phyloP scores from a whole-genome alignment of 2,329 filamentous ascomycete species.

The Pseudonectria foliicola region DNA sequence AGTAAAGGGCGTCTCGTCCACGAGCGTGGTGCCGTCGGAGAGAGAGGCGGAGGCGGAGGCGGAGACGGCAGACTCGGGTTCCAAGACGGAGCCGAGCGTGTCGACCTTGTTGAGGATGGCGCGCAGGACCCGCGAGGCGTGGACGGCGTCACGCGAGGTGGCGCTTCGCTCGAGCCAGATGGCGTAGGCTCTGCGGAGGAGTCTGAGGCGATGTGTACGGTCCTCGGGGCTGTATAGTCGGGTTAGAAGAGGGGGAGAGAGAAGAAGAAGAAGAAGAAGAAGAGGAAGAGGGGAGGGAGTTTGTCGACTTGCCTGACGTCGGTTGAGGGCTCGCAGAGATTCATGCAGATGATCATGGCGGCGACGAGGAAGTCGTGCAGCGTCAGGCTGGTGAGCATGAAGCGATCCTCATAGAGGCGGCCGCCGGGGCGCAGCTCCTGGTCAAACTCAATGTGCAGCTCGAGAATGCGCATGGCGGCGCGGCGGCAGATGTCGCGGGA shows the following conservation, averaged over 20 bases:
- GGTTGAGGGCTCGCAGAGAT: slow-evolving; percentile 35
- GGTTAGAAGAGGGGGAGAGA: neutral
- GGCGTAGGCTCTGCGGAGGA: slow-evolving; percentile 33
- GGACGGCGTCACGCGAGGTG: slow-evolving; percentile 34
- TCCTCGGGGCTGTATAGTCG: slow-evolving; percentile 20
- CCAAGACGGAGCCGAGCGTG: slow-evolving; percentile 1
- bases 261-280: neutral
- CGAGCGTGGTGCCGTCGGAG: slow-evolving; percentile 5
- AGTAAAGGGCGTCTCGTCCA: slow-evolving; percentile 1
- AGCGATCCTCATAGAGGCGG: slow-evolving; percentile 43
- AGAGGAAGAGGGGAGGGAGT: neutral
- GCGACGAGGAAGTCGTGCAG: slow-evolving; percentile 52
- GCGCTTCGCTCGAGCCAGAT: slow-evolving; percentile 35
- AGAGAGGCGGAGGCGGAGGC: slow-evolving; percentile 1
- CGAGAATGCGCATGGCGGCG: slow-evolving; percentile 37
- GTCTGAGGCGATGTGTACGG: slow-evolving; percentile 27
- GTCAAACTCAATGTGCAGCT: slow-evolving; percentile 41
- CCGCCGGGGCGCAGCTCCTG: slow-evolving; percentile 41
- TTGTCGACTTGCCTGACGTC: slow-evolving; percentile 27
- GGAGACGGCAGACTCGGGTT: too few species aligned
- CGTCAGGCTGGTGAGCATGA: slow-evolving; percentile 46
- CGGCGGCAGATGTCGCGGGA: slow-evolving; percentile 37
- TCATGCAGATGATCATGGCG: slow-evolving; percentile 52
- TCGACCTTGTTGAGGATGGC: slow-evolving; percentile 35
- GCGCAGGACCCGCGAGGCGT: slow-evolving; percentile 35